phyloP scores from a whole-genome alignment of 305 asterid species.

The Lippia alba region DNA sequence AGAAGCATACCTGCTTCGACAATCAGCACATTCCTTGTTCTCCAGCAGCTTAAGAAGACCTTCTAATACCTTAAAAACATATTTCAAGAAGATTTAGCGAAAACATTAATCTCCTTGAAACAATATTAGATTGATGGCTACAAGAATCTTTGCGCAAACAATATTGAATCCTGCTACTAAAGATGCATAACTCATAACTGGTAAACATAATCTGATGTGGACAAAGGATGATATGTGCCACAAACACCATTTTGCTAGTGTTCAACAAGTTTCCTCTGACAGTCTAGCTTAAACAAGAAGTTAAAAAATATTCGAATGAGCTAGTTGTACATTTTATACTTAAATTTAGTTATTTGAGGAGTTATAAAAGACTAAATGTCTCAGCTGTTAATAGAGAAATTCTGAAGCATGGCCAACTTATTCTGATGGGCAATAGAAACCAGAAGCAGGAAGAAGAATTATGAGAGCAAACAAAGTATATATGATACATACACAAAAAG shows the following conservation, averaged over 20 bases:
- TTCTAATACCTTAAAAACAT: conserved; percentile 65
- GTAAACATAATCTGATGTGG: background rate
- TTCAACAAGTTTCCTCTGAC: background rate
- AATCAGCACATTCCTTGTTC: conserved; percentile 95
- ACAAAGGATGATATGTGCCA: background rate
- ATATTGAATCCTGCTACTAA: background rate
- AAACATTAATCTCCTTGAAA: conserved; percentile 26
- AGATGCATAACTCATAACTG: too few species aligned
- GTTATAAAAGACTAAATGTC: background rate
- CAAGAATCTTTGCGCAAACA: background rate
- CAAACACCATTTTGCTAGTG: background rate
- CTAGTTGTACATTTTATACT: conserved; percentile 1
- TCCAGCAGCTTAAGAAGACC: conserved; percentile 83
- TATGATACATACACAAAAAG: too few species aligned
- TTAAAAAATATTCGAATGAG: background rate
- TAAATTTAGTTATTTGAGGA: background rate
- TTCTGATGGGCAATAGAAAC: too few species aligned
- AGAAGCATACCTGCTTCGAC: conserved; percentile 67
- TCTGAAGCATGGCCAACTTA: background rate
- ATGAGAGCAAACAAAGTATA: too few species aligned
- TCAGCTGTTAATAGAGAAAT: background rate
- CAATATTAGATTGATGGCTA: background rate
- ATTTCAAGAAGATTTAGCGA: conserved; percentile 12
- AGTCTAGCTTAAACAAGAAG: conserved; percentile 2
- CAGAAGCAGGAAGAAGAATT: too few species aligned